Evolutionary conservation across 805 yeast genomes (phyloP).

Genomic region (Ogataea henricii): DNA sequence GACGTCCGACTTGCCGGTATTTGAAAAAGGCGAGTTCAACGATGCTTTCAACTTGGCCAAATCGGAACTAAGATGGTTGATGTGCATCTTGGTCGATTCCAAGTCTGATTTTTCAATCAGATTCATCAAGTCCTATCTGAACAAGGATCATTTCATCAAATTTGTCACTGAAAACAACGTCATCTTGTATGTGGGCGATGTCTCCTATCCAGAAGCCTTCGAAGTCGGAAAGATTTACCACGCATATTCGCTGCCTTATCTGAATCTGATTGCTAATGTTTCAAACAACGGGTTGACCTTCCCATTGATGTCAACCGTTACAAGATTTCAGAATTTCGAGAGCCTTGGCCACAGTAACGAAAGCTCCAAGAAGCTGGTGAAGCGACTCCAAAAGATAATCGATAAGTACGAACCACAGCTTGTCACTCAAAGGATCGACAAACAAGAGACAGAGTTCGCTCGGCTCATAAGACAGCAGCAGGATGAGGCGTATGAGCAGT

Average conservation of each 20-base stretch:
- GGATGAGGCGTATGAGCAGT: conserved; percentile 64
- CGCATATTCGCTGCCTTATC: conserved; percentile 56
- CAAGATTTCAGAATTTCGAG: conserved; percentile 41
- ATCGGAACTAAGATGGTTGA: conserved; percentile 49
- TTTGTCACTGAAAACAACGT: conserved; percentile 44
- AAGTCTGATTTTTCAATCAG: conserved; percentile 42
- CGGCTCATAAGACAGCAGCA: conserved; percentile 64
- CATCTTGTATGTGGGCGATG: conserved; percentile 66
- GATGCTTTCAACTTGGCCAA: conserved; percentile 43
- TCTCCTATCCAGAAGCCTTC: conserved; percentile 63
- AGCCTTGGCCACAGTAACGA: conserved; percentile 13
- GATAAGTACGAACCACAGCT: conserved; percentile 65
- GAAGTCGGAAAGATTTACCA: conserved; percentile 60
- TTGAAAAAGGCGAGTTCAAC: conserved; percentile 41
- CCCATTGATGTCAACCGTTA: conserved; percentile 51
- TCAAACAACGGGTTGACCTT: conserved; percentile 50
- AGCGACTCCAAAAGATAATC: conserved; percentile 43
- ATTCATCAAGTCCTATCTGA: conserved; percentile 47
- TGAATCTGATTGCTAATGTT: conserved; percentile 55
- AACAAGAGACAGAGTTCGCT: conserved; percentile 56
- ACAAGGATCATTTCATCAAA: conserved; percentile 45
- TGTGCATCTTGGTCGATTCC: conserved; percentile 54
- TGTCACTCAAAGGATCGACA: conserved; percentile 57
- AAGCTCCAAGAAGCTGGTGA: conserved; percentile 33
- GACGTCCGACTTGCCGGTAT: conserved; percentile 31